A percentile compares a stretch with the other conserved stretches of the same genome.
These are phyloP conservation scores for Pythium folliculosum DNA, from an alignment of 352 stramenopile genomes.

Conservation along the genomic window DNA sequence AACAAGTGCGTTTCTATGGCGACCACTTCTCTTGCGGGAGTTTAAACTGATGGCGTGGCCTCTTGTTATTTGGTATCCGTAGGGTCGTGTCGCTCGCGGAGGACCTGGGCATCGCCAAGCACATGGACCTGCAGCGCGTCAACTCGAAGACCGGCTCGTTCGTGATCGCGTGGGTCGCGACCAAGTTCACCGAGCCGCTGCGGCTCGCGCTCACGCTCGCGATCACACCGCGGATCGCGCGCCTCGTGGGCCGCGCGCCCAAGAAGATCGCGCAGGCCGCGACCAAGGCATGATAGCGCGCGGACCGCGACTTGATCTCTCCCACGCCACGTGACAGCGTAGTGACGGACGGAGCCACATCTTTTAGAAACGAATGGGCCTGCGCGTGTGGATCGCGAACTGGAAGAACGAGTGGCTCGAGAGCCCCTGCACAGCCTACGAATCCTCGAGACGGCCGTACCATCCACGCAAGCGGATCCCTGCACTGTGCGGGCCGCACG, in stretches of 20 bases:
- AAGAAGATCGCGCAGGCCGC: slow-evolving; percentile 37
- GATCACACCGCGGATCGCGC: slow-evolving; percentile 75
- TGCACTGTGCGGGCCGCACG: too few species aligned
- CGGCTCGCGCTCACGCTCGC: slow-evolving; percentile 76
- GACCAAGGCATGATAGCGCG: slow-evolving; percentile 21
- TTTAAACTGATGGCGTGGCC: neutral
- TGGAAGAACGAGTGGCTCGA: too few species aligned
- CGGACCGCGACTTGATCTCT: too few species aligned
- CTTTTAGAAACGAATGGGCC: too few species aligned
- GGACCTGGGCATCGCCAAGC: slow-evolving; percentile 71
- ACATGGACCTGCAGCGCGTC: slow-evolving; percentile 79
- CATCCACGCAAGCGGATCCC: too few species aligned
- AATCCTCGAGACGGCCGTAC: too few species aligned
- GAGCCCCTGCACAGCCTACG: too few species aligned
- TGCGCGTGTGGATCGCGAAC: too few species aligned
- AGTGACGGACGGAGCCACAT: too few species aligned
- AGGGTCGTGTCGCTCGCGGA: slow-evolving; percentile 74
- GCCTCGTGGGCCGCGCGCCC: slow-evolving; percentile 66
- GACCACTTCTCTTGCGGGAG: too few species aligned
- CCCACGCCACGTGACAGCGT: too few species aligned
- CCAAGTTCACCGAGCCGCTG: slow-evolving; percentile 87
- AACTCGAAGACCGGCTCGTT: slow-evolving; percentile 83
- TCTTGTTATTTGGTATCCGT: neutral
- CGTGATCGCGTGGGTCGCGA: slow-evolving; percentile 82
- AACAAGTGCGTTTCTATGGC: slow-evolving; percentile 59